Percentiles rank a stretch among this genome's conserved stretches.
Evolutionary conservation across 2,329 filamentous ascomycete genomes (phyloP).

Genomic region (Exophiala sp.): DNA sequence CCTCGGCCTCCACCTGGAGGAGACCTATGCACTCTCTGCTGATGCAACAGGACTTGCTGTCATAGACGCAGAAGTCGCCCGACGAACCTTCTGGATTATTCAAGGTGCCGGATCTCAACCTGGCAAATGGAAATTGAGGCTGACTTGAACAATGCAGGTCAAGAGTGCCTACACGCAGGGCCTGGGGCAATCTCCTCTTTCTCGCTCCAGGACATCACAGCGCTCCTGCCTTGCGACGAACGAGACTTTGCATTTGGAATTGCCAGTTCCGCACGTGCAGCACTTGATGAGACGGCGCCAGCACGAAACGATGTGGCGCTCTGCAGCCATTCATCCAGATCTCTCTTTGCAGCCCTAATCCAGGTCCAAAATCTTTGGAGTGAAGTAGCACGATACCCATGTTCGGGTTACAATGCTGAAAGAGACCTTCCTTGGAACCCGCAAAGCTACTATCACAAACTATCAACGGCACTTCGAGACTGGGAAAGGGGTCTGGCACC

Average conservation of each 20-base stretch:
- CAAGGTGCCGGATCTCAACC: too few relatives aligned
- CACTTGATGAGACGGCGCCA: not conserved
- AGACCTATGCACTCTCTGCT: not conserved
- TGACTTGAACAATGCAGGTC: not conserved
- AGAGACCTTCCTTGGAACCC: not conserved
- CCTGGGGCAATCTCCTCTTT: not conserved
- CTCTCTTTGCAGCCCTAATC: not conserved
- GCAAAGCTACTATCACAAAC: not conserved
- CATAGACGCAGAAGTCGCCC: not conserved
- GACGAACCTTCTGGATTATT: not conserved
- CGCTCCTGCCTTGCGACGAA: not conserved
- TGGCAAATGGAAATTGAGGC: too few relatives aligned
- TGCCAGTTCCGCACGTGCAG: not conserved
- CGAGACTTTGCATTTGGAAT: not conserved
- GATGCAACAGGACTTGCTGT: not conserved
- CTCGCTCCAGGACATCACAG: not conserved
- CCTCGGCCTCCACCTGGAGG: not conserved
- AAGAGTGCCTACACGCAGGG: not conserved
- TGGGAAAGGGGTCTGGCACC: not conserved
- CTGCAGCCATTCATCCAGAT: not conserved
- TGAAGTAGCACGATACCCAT: not conserved
- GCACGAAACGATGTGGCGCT: not conserved
- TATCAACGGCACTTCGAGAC: not conserved
- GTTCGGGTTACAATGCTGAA: not conserved
- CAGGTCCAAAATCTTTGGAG: not conserved